Conservation (phyloP, 225 moss, liverwort and hornwort species). For the Takakia lepidozioides region DNA sequence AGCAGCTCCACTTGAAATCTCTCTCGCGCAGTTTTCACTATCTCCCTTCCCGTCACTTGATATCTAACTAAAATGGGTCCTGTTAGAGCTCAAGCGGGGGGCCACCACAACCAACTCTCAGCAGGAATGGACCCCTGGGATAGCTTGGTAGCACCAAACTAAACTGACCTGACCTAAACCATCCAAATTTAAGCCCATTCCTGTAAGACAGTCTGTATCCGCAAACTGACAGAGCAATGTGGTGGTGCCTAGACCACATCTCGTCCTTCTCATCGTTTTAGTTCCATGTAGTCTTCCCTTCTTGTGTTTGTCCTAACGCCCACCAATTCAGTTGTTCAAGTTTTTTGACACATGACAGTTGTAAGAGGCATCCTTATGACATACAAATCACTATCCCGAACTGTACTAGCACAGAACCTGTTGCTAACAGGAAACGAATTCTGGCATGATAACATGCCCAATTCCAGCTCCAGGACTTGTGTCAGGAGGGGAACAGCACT, state of each 20-base stretch:
- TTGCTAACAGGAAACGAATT: constrained; percentile 8
- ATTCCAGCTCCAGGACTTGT: constrained; percentile 27
- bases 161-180: constrained; percentile 4
- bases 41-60: constrained; percentile 8
- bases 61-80: background rate
- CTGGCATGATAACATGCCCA: constrained; percentile 17
- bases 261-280: constrained; percentile 13
- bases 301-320: constrained; percentile 25
- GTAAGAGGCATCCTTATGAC: constrained; percentile 31
- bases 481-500: constrained; percentile 19
- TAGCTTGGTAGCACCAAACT: constrained; percentile 5
- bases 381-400: constrained; percentile 23
- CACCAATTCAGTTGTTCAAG: constrained; percentile 19
- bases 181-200: constrained; percentile 9
- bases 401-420: constrained; percentile 12
- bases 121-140: too few relatives aligned
- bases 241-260: constrained; percentile 5
- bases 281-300: constrained; percentile 25
- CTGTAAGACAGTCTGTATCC: constrained; percentile 7
- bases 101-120: too few relatives aligned
- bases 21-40: constrained; percentile 12
- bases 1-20: constrained; percentile 23
- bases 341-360: constrained; percentile 20
- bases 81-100: background rate
- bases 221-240: constrained; percentile 9